These are phyloP conservation scores for Ashbya aceris DNA, from an alignment of 1,139 yeast species.

Conservation along the genomic window DNA sequence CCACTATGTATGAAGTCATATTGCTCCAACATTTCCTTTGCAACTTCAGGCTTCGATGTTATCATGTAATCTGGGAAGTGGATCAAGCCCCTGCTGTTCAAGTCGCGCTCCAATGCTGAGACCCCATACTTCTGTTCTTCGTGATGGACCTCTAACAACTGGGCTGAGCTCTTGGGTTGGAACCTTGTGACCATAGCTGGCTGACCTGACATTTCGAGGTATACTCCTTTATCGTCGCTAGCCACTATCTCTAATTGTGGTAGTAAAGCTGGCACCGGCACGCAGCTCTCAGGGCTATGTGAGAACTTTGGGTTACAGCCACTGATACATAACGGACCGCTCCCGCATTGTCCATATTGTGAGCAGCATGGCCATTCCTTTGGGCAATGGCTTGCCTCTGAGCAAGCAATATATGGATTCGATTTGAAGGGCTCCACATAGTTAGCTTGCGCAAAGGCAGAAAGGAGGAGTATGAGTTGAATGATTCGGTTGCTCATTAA, in stretches of 20 bases:
- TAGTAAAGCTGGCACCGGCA: conserved; percentile 38
- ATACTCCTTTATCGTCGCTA: not conserved
- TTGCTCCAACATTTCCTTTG: conserved; percentile 18
- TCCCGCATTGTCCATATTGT: conserved; percentile 77
- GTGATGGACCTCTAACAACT: conserved; percentile 1
- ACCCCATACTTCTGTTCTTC: conserved; percentile 4
- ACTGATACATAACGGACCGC: conserved; percentile 70
- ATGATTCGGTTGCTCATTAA: too few species aligned
- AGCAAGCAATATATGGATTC: conserved; percentile 35
- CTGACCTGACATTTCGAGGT: not conserved
- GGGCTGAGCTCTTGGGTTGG: not conserved
- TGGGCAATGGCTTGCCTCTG: conserved; percentile 50
- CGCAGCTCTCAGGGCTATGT: conserved; percentile 52
- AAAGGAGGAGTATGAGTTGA: not conserved
- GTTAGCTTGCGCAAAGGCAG: not conserved
- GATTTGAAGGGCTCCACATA: conserved; percentile 18
- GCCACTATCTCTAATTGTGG: conserved; percentile 8
- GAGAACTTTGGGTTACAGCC: conserved; percentile 72
- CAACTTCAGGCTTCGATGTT: conserved; percentile 13
- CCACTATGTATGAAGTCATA: conserved; percentile 29
- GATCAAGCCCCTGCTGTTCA: conserved; percentile 17
- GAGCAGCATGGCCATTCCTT: conserved; percentile 71
- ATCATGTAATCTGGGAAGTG: conserved; percentile 23
- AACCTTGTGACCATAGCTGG: conserved; percentile 4
- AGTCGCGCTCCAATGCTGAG: conserved; percentile 7